Percentiles rank a stretch among this genome's conserved stretches.
Conservation (phyloP, 768 basidiomycete species). For the Leucocoprinus birnbaumii region DNA sequence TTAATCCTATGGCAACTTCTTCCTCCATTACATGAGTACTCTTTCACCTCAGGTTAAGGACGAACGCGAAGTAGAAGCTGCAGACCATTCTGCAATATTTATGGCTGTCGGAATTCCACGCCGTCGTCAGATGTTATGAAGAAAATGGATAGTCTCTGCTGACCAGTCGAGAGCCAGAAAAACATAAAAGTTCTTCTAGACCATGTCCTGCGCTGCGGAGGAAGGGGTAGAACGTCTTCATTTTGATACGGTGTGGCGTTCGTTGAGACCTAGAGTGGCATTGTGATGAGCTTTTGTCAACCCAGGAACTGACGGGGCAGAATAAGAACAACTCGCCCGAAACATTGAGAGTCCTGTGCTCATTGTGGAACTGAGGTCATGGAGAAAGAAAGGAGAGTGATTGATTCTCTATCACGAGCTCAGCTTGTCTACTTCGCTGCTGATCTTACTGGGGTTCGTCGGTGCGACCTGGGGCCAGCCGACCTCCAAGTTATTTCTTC, state of each 20-base stretch:
- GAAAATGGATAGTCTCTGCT: neutral
- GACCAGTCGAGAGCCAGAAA: constrained; percentile 30
- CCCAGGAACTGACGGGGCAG: no score
- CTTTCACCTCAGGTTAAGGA: neutral
- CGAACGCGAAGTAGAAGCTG: constrained; percentile 24
- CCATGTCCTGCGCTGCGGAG: constrained; percentile 25
- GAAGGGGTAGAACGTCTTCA: constrained; percentile 25
- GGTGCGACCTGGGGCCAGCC: no score
- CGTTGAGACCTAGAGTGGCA: constrained; percentile 18
- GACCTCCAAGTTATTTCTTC: no score
- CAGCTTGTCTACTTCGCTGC: no score
- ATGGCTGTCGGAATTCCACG: constrained; percentile 18
- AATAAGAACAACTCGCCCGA: no score
- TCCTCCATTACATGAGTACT: neutral
- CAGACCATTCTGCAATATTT: constrained; percentile 31
- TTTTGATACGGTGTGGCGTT: constrained; percentile 26
- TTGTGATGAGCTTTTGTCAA: no score
- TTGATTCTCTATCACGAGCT: no score
- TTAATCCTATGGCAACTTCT: constrained; percentile 25
- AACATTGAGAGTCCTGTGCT: no score
- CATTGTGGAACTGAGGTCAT: no score
- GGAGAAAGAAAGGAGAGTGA: no score
- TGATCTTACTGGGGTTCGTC: no score
- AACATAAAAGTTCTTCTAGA: constrained; percentile 24
- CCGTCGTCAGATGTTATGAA: neutral